A percentile compares a stretch with the other conserved stretches of the same genome.
phyloP scores from a whole-genome alignment of 2,329 filamentous ascomycete species.

The Diaporthe citriasiana region DNA sequence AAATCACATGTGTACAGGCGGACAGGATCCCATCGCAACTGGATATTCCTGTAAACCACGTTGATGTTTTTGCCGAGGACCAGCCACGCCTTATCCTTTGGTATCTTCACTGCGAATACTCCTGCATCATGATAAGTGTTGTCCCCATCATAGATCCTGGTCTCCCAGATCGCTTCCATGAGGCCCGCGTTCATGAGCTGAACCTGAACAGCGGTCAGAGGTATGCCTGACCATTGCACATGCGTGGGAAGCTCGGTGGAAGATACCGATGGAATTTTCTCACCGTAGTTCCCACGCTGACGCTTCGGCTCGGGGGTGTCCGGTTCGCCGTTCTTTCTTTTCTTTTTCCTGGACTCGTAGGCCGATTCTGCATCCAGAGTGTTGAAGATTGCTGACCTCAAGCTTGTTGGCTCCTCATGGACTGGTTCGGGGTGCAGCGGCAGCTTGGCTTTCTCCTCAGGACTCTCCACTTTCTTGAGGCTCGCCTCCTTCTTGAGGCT shows the following conservation, averaged over 20 bases:
- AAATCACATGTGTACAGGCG: background rate
- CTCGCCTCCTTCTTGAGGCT: background rate
- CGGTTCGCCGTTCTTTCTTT: background rate
- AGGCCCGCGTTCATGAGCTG: background rate
- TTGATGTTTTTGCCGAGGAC: background rate
- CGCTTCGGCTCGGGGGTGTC: background rate
- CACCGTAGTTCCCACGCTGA: background rate
- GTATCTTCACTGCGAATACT: background rate
- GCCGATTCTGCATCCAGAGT: no score
- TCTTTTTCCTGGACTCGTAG: no score
- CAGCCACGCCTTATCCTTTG: background rate
- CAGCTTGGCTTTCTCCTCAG: background rate
- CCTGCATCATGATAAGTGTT: background rate
- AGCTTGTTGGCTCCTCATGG: no score
- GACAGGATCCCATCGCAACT: background rate
- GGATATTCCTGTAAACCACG: background rate
- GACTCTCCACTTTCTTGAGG: background rate
- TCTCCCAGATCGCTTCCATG: background rate
- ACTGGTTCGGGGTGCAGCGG: background rate
- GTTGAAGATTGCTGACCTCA: no score
- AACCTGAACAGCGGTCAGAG: background rate
- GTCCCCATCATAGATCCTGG: background rate
- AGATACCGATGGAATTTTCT: no score
- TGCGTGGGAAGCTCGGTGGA: no score
- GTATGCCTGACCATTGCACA: background rate